Evolutionary conservation across 306 rosid species (phyloP), one percentile per base, ranked within the genome.

Genomic region (Cucurbita maxima): DNA sequence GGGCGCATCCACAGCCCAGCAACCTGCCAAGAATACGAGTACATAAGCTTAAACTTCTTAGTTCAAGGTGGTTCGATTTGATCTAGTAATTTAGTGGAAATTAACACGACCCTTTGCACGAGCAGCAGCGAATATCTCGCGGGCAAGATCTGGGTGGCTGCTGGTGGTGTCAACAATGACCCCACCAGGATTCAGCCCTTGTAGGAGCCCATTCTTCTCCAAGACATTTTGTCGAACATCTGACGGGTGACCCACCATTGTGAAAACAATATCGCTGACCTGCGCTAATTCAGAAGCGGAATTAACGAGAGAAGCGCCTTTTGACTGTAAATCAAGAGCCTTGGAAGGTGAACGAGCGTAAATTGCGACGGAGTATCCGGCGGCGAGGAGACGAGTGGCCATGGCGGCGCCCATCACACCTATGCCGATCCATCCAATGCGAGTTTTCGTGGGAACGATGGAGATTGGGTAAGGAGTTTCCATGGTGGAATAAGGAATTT

Each of bases 391-490:
- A 22, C 92, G 96, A 30, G 95, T 80, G 76, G 92, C 92, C 97
- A 92, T 92, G 58, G 95, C 90, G 43, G 82, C 76, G 12, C 96
- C 95, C 96, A 89, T 88, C 1, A 92, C 95, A 60, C 98, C 96
- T 38, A 87, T 84, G 22, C 98, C 96, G 52, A 87, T 86, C 89
- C 88, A 92, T 0, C 96, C 96, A 16, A 92, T 75, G 40, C 88
- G 86, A 76, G 90, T 90, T 74, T 77, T n/a, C 5, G 85, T 11
- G 0, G 87, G 82, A 7, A 51, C 5, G 34, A 90, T 84, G 36
- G 89, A 84, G 56, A 43, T 83, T 11, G 96, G 98, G 71, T 87
- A 88, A 4, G 84, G 85, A 68, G 81, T 82, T n/a, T 73, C 74
- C 79, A 81, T 81, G 59, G 37, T 5, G 53, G 72, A 66, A 19